Evolutionary conservation across 345 rosid species (phyloP).

Genomic region (Syzygium aqueum): DNA sequence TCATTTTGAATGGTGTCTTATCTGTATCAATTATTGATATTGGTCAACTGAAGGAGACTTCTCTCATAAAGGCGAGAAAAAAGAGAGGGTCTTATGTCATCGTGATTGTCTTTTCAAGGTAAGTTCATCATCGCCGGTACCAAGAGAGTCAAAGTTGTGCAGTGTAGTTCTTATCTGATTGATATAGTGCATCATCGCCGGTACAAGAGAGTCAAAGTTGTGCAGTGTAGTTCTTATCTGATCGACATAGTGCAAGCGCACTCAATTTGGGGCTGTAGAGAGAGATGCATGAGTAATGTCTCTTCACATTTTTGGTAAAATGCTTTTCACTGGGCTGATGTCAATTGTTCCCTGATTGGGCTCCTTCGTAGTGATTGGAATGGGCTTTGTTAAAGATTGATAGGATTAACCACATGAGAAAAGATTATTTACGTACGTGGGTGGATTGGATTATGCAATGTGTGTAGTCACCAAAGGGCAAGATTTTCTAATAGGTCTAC

Average conservation of each 20-base stretch:
- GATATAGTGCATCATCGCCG: not conserved
- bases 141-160: not conserved
- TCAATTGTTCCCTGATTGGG: not conserved
- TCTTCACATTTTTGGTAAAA: not conserved
- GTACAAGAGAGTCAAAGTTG: not conserved
- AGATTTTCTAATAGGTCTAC: not conserved
- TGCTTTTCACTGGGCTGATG: not conserved
- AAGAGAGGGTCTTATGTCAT: not conserved
- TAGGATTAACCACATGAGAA: not conserved
- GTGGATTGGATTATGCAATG: not conserved
- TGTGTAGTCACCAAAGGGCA: not conserved
- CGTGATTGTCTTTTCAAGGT: not conserved
- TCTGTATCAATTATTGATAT: accelerated
- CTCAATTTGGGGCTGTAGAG: not conserved
- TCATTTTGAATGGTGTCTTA: not conserved
- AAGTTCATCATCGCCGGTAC: not conserved
- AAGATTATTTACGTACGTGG: not conserved
- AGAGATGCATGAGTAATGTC: not conserved
- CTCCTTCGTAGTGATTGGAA: not conserved
- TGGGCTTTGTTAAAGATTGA: not conserved
- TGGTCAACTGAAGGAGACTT: not conserved
- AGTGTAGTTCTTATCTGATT: not conserved
- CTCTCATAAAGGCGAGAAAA: not conserved
- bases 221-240: not conserved
- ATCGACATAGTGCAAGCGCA: not conserved